Conservation (phyloP, 2,329 filamentous ascomycete species). For the Sporothrix brasiliensis region DNA sequence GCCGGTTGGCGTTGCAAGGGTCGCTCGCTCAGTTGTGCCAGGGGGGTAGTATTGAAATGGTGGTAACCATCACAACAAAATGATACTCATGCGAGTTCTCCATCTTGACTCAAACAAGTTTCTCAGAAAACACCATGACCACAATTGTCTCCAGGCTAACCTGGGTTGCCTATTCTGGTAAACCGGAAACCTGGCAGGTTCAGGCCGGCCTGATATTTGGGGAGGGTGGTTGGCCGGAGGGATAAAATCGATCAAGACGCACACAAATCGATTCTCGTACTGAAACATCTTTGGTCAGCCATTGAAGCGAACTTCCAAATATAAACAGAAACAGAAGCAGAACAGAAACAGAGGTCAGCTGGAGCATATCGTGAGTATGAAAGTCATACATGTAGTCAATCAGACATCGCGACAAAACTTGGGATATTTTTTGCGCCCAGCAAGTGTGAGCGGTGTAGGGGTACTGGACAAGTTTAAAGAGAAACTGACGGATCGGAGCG, state of each 20-base stretch:
- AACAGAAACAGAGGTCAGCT: background rate
- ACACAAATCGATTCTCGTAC: background rate
- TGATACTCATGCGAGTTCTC: background rate
- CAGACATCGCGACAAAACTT: too few species aligned
- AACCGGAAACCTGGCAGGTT: background rate
- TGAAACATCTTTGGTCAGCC: background rate
- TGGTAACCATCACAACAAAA: background rate
- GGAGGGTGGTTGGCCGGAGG: background rate
- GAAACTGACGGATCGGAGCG: background rate
- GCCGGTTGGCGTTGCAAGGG: background rate
- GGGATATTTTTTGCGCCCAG: background rate
- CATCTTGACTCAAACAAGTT: background rate
- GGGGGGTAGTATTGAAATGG: background rate
- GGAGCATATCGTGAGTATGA: background rate
- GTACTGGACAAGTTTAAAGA: background rate
- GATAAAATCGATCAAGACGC: background rate
- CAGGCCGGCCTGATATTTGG: background rate
- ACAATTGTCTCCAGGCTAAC: background rate
- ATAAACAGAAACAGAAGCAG: too few species aligned
- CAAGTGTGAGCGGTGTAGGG: background rate
- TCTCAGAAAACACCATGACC: background rate
- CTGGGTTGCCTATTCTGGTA: conserved; percentile 19
- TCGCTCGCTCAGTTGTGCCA: too few species aligned
- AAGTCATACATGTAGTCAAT: too few species aligned
- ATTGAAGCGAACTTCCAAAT: background rate